Base-by-base conservation (phyloP, 2,329 filamentous ascomycete species). In the Aspergillus aculeatinus region DNA sequence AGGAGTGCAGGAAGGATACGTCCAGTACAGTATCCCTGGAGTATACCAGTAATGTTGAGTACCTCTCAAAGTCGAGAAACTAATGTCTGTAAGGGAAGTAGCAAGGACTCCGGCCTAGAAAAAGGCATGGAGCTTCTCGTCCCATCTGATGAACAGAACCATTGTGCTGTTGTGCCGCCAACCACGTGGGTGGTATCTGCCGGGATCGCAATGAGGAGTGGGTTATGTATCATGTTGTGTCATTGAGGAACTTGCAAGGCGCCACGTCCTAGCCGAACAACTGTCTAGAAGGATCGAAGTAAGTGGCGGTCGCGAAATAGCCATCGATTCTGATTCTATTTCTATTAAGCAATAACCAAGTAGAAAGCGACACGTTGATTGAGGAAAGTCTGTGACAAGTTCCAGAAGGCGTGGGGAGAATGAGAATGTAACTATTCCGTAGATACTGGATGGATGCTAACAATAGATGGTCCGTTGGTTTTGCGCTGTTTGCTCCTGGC, bases 121-220 rank as follows among this genome's bases (percentile, higher is more conserved):
- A 29, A 29, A 29, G 7, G 27, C 27, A 29, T 29, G 7, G 27
- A 6, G 27, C 27, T 9, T 29, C 27, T 29, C 27, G 27, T 9
- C 27, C 7, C 27, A 29, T 29, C 7, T 29, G 27, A 44, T 44
- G 19, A 31, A 31, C 53, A 48, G 48, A n/a, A n/a, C 39, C 16
- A 44, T 44, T 44, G 14, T 55, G 44, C 31, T 23, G 19, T 19
- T 44, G 9, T 55, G 44, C 31, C 35, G 42, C 42, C 42, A 21
- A 25, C 53, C 53, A 55, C 53, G 53, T 55, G 53, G 53, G 42
- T 33, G 53, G 35, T 31, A 39, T 55, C n/a, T 31, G n/a, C 11
- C 44, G 27, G 53, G 23, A 55, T 19, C 52, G 16, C 48, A 21
- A 29, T 50, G 23, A 25, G 44, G 53, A 25, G 42, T 39, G 27